Base-by-base conservation (phyloP, 345 rosid species). In the Lepidium africanum region DNA sequence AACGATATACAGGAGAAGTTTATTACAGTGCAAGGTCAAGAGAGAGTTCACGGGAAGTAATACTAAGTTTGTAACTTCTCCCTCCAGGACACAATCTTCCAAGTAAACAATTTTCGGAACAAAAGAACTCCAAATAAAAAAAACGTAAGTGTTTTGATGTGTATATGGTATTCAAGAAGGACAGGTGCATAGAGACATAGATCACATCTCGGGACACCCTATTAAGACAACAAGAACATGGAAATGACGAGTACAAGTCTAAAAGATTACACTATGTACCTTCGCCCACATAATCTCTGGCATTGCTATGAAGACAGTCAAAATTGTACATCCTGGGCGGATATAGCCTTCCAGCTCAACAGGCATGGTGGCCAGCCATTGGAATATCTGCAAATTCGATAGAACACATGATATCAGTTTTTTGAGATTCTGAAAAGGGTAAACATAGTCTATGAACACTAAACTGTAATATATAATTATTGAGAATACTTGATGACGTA, bases 321-420 rank as follows among this genome's bases (percentile, higher is more conserved):
- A 83, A 69, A 91, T 94, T 50, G 86, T 87, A 84, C 99, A 94
- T 59, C 99, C 97, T 63, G 99, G 99, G 38, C 97, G 99, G 58
- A 94, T 85, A 67, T 91, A 94, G 42, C 96, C 97, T 72, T 94
- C 99, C 81, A 94, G 70, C 79, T 94, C 99, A 63, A 94, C 86
- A 43, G 97, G 99, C 99, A 94, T 94, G 75, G 80, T 88, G 49
- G 96, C 87, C 87, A 94, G 75, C 99, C 99, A 91, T 48, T 91
- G 83, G 73, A 91, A 84, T 79, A 94, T 89, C 99, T 94, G 85
- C 53, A 74, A 72, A 67, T 64, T 61, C 58, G 80, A 54, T 69
- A 30, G 30, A 57, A 51, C 65, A 61, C 33, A 68, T 38, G 61
- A 81, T 63, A 49, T 69, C 67, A 82, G 39, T 78, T 67, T 45